Percentiles rank a stretch among this genome's conserved stretches.
phyloP scores from a whole-genome alignment of 1,139 yeast genomes.

The Yamadazyma triangularis region DNA sequence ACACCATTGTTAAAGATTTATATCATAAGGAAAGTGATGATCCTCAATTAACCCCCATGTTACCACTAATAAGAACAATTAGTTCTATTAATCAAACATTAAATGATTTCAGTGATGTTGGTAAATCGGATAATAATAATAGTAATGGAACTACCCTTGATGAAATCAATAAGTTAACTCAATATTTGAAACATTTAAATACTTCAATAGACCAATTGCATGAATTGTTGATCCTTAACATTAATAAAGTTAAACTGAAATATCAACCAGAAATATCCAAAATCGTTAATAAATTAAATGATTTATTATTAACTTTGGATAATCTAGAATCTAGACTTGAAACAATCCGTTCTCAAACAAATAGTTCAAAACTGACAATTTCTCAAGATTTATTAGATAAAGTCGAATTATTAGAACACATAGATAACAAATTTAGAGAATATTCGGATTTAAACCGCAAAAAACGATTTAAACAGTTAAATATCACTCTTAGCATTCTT shows the following conservation, averaged over 20 bases:
- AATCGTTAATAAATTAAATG: slow-evolving; percentile 26
- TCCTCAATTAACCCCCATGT: slow-evolving; percentile 3
- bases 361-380: slow-evolving; percentile 23
- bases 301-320: slow-evolving; percentile 22
- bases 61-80: slow-evolving; percentile 10
- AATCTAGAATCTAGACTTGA: slow-evolving; percentile 26
- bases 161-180: slow-evolving; percentile 7
- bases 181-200: slow-evolving; percentile 5
- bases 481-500: slow-evolving; percentile 16
- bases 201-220: slow-evolving; percentile 8
- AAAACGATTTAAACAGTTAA: slow-evolving; percentile 25
- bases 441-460: slow-evolving; percentile 22
- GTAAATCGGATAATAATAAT: slow-evolving; percentile 1
- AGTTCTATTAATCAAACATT: slow-evolving; percentile 9
- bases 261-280: slow-evolving; percentile 24
- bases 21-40: slow-evolving; percentile 2
- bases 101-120: slow-evolving; percentile 2
- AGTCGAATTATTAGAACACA: slow-evolving; percentile 29
- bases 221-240: slow-evolving; percentile 1
- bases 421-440: slow-evolving; percentile 24
- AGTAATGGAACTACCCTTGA: slow-evolving; percentile 2
- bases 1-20: slow-evolving; percentile 22
- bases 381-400: slow-evolving; percentile 25
- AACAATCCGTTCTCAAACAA: slow-evolving; percentile 20
- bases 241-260: slow-evolving; percentile 6